Conservation (phyloP, 805 yeast genomes). For the Metschnikowia baotianmanensis region DNA sequence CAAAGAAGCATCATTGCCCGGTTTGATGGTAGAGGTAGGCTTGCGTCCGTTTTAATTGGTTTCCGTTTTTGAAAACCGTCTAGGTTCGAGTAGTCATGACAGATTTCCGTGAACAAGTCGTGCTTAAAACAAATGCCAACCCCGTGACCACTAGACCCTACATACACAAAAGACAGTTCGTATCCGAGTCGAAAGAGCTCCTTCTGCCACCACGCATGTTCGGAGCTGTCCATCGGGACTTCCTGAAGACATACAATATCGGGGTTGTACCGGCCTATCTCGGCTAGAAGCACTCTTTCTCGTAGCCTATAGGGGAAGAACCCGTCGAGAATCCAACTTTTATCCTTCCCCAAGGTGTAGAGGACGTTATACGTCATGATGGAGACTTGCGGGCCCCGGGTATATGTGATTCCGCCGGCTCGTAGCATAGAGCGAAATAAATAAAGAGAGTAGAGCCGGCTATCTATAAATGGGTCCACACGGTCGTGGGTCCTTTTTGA, state of each 20-base stretch:
- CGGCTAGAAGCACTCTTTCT: neutral
- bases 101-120: slow-evolving; percentile 3
- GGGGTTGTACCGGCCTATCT: slow-evolving; percentile 5
- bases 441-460: too few species aligned
- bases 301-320: neutral
- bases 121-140: slow-evolving; percentile 1
- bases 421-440: too few species aligned
- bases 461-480: too few species aligned
- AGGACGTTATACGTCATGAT: slow-evolving; percentile 7
- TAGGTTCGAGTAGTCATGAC: neutral
- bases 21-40: too few species aligned
- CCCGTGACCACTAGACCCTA: neutral
- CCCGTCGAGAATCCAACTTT: neutral
- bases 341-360: neutral
- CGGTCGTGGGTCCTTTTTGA: too few species aligned
- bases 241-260: slow-evolving; percentile 6
- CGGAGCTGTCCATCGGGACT: neutral
- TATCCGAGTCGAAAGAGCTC: slow-evolving; percentile 1
- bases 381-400: slow-evolving; percentile 3
- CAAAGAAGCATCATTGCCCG: neutral
- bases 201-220: slow-evolving; percentile 1
- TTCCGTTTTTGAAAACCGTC: too few species aligned
- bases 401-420: too few species aligned
- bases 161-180: slow-evolving; percentile 1
- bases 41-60: neutral